Percentiles rank a stretch among this genome's conserved stretches.
Conservation (phyloP, 129 eudicot species). For the Pseudognaphalium luteoalbum region DNA sequence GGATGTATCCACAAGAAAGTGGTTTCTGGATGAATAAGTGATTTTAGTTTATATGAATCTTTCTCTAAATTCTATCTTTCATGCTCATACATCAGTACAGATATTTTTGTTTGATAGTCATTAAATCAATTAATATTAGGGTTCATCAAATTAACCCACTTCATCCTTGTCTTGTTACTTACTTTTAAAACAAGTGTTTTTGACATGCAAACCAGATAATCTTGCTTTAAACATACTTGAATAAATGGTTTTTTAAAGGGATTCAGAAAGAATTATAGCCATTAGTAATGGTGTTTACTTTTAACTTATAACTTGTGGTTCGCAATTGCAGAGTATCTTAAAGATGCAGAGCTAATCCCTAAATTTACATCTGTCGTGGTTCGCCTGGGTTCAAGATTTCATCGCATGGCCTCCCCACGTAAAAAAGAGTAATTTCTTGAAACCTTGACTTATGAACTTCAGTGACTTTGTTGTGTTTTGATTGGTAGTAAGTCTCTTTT, state of each 20-base stretch:
- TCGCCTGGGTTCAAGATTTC: background rate
- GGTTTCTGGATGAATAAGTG: too few species aligned
- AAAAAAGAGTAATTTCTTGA: background rate
- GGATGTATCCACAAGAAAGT: too few species aligned
- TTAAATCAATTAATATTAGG: too few species aligned
- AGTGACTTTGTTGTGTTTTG: background rate
- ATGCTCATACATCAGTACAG: too few species aligned
- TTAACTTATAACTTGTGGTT: background rate
- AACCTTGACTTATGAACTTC: background rate
- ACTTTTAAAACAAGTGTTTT: too few species aligned
- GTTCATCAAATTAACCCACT: too few species aligned
- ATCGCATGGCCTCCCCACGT: background rate
- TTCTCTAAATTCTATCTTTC: too few species aligned
- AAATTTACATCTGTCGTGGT: slow-evolving; percentile 1
- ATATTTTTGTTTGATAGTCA: too few species aligned
- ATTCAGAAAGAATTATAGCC: background rate
- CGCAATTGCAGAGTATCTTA: slow-evolving; percentile 3
- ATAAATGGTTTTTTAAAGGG: background rate
- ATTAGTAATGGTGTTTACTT: background rate
- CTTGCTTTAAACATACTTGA: background rate
- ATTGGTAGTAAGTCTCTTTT: background rate
- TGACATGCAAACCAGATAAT: too few species aligned
- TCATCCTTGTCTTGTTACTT: too few species aligned
- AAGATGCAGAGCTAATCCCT: background rate
- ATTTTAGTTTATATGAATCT: too few species aligned